phyloP scores from a whole-genome alignment of 2,329 filamentous ascomycete genomes.

The Colletotrichum melonis region DNA sequence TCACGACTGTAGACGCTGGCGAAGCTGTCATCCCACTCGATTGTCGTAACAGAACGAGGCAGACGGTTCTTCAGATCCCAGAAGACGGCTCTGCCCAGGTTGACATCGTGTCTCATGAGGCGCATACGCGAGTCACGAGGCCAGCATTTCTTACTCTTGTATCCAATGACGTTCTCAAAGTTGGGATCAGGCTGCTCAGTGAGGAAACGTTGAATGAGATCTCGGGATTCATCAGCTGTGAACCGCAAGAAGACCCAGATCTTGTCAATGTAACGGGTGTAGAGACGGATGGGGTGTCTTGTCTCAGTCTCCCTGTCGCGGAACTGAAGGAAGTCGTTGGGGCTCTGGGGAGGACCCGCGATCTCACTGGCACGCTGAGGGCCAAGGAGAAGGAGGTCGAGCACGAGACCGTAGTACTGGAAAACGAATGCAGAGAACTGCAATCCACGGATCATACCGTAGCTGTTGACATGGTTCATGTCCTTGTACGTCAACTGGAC shows the following conservation, averaged over 20 bases:
- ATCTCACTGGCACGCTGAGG: constrained; percentile 98
- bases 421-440: constrained; percentile 99
- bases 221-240: constrained; percentile 90
- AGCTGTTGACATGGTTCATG: constrained; percentile 99
- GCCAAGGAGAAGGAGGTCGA: constrained; percentile 91
- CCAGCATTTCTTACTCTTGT: constrained; percentile 99
- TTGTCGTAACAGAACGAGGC: constrained; percentile 93
- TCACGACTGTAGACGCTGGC: constrained; percentile 97
- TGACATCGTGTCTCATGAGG: constrained; percentile 98
- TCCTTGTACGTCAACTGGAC: constrained; percentile 99
- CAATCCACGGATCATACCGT: constrained; percentile 96
- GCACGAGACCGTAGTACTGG: constrained; percentile 96
- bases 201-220: constrained; percentile 96
- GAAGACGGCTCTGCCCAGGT: constrained; percentile 95
- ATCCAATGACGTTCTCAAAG: constrained; percentile 99
- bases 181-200: constrained; percentile 99
- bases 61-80: constrained; percentile 99
- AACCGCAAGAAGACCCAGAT: constrained; percentile 99
- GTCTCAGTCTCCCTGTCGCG: constrained; percentile 92
- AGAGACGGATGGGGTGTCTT: constrained; percentile 95
- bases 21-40: constrained; percentile 99
- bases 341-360: constrained; percentile 90
- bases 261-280: constrained; percentile 96
- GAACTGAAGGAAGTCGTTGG: constrained; percentile 98
- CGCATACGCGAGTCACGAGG: constrained; percentile 97